Evolutionary conservation across 2,329 filamentous ascomycete genomes (phyloP).

Genomic region (Geosmithia flava): DNA sequence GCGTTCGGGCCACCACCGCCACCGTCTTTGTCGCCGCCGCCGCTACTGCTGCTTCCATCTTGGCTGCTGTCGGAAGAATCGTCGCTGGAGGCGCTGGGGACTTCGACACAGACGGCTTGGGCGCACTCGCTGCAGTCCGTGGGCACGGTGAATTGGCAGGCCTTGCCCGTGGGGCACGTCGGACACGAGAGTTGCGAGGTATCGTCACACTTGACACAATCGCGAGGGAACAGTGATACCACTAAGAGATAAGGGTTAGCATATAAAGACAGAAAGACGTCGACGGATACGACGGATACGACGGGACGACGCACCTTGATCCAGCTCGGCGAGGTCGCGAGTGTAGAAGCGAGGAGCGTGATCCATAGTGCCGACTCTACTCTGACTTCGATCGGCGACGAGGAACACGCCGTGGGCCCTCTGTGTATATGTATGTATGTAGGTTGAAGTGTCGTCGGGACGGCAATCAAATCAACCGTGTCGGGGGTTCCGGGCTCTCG

Average conservation of each 20-base stretch:
- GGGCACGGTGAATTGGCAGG: conserved; percentile 32
- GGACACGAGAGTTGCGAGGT: conserved; percentile 30
- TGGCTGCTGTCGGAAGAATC: conserved; percentile 4
- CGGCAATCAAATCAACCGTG: too few relatives aligned
- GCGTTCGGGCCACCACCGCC: conserved; percentile 43
- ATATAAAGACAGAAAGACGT: neutral
- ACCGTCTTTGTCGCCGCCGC: neutral
- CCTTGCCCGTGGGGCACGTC: conserved; percentile 24
- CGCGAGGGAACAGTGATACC: conserved; percentile 23
- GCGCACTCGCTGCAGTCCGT: conserved; percentile 33
- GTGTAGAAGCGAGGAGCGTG: conserved; percentile 3
- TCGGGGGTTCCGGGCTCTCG: too few relatives aligned
- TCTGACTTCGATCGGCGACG: too few relatives aligned
- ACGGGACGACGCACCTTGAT: conserved; percentile 12
- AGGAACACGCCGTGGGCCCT: too few relatives aligned
- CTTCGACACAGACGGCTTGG: conserved; percentile 30
- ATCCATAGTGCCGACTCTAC: neutral
- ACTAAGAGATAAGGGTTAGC: conserved; percentile 7
- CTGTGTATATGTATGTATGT: too few relatives aligned
- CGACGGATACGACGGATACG: neutral
- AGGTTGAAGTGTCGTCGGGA: too few relatives aligned
- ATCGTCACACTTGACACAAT: conserved; percentile 34
- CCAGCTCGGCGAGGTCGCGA: conserved; percentile 17
- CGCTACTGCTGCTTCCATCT: neutral
- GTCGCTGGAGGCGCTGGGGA: conserved; percentile 7